phyloP scores from a whole-genome alignment of 2,329 filamentous ascomycete genomes.

The Aspergillus sp. region DNA sequence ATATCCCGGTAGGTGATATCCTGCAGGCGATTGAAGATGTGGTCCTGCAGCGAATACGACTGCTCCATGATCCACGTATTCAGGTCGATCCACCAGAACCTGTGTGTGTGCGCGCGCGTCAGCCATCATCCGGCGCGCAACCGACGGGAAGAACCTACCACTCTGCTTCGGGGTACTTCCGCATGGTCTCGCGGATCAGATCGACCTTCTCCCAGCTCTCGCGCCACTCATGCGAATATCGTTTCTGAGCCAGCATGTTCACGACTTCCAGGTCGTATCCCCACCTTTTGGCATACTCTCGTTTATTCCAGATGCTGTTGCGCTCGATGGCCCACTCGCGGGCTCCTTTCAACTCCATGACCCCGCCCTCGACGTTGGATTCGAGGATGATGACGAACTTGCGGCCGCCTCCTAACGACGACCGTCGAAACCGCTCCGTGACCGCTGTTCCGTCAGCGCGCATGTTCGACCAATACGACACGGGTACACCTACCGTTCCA shows the following conservation, averaged over 20 bases:
- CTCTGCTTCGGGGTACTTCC: constrained; percentile 92
- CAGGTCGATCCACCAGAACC: constrained; percentile 99
- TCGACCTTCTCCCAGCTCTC: constrained; percentile 99
- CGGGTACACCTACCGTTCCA: constrained; percentile 62
- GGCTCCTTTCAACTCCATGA: constrained; percentile 98
- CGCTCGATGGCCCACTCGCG: constrained; percentile 97
- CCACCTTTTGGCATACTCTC: constrained; percentile 81
- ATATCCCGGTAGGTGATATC: constrained; percentile 87
- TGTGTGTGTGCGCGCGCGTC: constrained; percentile 50
- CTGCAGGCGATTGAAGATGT: constrained; percentile 80
- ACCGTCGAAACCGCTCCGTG: constrained; percentile 65
- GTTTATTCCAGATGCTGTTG: constrained; percentile 94
- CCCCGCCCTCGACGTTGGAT: constrained; percentile 91
- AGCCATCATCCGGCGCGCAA: constrained; percentile 7
- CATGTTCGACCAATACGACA: constrained; percentile 11
- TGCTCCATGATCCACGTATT: constrained; percentile 99
- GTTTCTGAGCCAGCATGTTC: constrained; percentile 98
- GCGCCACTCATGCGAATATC: constrained; percentile 97
- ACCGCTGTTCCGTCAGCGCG: constrained; percentile 51
- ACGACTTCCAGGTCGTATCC: constrained; percentile 95
- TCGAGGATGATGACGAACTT: constrained; percentile 93
- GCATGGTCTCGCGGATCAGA: constrained; percentile 80
- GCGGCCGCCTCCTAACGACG: constrained; percentile 75
- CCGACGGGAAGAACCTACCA: constrained; percentile 63
- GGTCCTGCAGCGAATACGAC: constrained; percentile 79